Evolutionary conservation across 768 basidiomycete genomes (phyloP).

Genomic region (Fomitopsis serialis): DNA sequence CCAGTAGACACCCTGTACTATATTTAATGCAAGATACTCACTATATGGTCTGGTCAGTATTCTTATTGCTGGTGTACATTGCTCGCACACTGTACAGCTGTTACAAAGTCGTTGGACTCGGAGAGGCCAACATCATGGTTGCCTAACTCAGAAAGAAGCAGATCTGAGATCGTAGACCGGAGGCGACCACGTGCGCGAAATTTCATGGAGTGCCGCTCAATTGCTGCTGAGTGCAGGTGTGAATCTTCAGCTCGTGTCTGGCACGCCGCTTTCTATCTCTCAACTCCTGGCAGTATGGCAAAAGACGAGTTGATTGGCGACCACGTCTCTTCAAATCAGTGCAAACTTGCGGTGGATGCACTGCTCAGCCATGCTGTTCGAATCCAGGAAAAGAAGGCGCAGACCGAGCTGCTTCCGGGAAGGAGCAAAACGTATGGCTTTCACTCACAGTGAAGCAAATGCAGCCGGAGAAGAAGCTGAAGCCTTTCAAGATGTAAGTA

Average conservation of each 20-base stretch:
- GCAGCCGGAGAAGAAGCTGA: slow-evolving; percentile 66
- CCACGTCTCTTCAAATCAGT: slow-evolving; percentile 68
- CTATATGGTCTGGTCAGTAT: too few species aligned
- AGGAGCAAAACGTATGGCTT: slow-evolving; percentile 87
- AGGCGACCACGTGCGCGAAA: background rate
- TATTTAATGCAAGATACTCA: too few species aligned
- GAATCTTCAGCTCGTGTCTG: too few species aligned
- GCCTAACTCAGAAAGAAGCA: background rate
- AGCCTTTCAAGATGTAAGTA: slow-evolving; percentile 83
- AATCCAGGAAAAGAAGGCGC: slow-evolving; percentile 56
- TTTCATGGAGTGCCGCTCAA: background rate
- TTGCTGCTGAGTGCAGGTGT: background rate
- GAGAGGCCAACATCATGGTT: background rate
- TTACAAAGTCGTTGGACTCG: too few species aligned
- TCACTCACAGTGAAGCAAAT: slow-evolving; percentile 84
- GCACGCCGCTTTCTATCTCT: too few species aligned
- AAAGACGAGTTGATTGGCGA: slow-evolving; percentile 48
- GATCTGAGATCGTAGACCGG: background rate
- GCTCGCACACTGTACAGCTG: too few species aligned
- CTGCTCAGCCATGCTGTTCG: slow-evolving; percentile 68
- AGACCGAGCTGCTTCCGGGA: slow-evolving; percentile 69
- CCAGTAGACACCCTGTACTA: too few species aligned
- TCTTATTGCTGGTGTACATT: too few species aligned
- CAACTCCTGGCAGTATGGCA: background rate
- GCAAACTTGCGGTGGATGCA: slow-evolving; percentile 72